Conservation (phyloP, 2,329 filamentous ascomycete species). For the Aspergillus sp. region DNA sequence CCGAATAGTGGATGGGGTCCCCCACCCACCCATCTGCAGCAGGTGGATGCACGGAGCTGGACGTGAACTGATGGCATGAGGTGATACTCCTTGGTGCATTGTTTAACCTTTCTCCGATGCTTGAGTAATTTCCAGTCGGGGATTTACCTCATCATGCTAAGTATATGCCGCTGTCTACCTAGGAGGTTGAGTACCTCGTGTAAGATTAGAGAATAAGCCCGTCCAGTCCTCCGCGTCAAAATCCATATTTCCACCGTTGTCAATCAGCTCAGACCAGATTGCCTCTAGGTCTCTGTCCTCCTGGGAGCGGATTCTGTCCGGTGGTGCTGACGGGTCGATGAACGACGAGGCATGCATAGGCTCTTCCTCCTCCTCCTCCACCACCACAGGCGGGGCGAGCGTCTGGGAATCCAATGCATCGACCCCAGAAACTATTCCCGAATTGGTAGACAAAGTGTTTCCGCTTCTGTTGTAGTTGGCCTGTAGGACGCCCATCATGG, state of each 20-base stretch:
- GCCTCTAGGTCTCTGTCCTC: constrained; percentile 26
- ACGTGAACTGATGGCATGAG: no score
- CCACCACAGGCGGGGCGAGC: not conserved
- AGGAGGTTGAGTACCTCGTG: not conserved
- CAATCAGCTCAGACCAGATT: constrained; percentile 33
- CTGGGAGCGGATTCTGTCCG: accelerated
- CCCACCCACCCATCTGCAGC: no score
- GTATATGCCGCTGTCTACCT: not conserved
- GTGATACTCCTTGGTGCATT: no score
- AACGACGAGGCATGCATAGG: not conserved
- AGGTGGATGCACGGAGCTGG: no score
- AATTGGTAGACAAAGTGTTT: not conserved
- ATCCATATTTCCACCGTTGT: constrained; percentile 24
- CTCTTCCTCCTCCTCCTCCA: not conserved
- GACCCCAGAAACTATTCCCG: not conserved
- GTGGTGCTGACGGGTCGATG: not conserved
- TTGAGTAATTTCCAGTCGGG: no score
- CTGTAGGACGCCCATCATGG: constrained; percentile 37
- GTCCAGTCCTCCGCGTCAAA: constrained; percentile 31
- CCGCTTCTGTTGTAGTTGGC: constrained; percentile 31
- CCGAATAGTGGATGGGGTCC: no score
- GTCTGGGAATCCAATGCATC: not conserved
- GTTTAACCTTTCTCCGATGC: no score
- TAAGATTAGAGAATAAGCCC: constrained; percentile 21
- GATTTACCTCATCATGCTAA: no score